Evolutionary conservation across 78 protist genomes (phyloP).

Genomic region (slime mould (Dictyostelium discoideum)): dicty_2.7 NC_007088.5:1016001-1016500

Average conservation of each 20-base stretch:
- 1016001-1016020: background rate
- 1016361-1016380: background rate
- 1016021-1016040: background rate
- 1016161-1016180: background rate
- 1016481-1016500: conserved; percentile 89
- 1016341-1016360: background rate
- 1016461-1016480: conserved; percentile 85
- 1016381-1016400: conserved; percentile 35
- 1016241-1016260: too few species aligned
- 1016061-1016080: background rate
- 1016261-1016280: too few species aligned
- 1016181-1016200: too few species aligned
- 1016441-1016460: conserved; percentile 67
- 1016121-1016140: background rate
- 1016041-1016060: background rate
- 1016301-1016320: background rate
- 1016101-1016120: background rate
- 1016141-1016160: background rate
- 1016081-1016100: background rate
- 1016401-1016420: conserved; percentile 32
- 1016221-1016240: too few species aligned
- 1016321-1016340: background rate
- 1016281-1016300: too few species aligned
- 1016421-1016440: conserved; percentile 43
- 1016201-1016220: too few species aligned